Conservation (phyloP, 352 stramenopile species). For the Globisporangium lucens region DNA sequence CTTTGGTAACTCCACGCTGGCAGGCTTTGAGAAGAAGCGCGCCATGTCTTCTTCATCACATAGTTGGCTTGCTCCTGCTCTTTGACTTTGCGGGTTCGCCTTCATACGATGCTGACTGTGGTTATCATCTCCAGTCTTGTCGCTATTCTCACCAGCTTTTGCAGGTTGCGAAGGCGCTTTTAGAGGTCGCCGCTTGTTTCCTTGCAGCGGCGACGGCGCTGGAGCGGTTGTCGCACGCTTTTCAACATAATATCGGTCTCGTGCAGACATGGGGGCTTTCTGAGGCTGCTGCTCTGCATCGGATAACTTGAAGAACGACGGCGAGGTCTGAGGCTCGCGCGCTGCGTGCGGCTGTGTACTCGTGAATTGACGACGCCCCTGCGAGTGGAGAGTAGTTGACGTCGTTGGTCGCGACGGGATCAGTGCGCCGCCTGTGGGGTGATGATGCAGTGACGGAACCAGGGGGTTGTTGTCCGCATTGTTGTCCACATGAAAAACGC, state of each 20-base stretch:
- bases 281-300: neutral
- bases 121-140: neutral
- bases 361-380: slow-evolving; percentile 4
- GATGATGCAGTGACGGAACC: slow-evolving; percentile 24
- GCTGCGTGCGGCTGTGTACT: slow-evolving; percentile 19
- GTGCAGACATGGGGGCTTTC: slow-evolving; percentile 54
- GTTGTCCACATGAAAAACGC: neutral
- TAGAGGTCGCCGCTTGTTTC: slow-evolving; percentile 9
- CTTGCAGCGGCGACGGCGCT: slow-evolving; percentile 11
- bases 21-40: neutral
- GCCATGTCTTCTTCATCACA: neutral
- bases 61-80: neutral
- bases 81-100: neutral
- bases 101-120: neutral
- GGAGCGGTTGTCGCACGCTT: slow-evolving; percentile 44
- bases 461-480: slow-evolving; percentile 22
- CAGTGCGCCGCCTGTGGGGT: slow-evolving; percentile 28
- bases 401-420: slow-evolving; percentile 52
- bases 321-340: slow-evolving; percentile 8
- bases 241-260: slow-evolving; percentile 60
- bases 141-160: neutral
- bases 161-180: neutral
- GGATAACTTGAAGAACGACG: neutral
- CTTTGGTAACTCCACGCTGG: slow-evolving; percentile 14
- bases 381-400: slow-evolving; percentile 21